Base-by-base conservation (phyloP, 768 basidiomycete genomes). In the Phlebiopsis flavidoalba region DNA sequence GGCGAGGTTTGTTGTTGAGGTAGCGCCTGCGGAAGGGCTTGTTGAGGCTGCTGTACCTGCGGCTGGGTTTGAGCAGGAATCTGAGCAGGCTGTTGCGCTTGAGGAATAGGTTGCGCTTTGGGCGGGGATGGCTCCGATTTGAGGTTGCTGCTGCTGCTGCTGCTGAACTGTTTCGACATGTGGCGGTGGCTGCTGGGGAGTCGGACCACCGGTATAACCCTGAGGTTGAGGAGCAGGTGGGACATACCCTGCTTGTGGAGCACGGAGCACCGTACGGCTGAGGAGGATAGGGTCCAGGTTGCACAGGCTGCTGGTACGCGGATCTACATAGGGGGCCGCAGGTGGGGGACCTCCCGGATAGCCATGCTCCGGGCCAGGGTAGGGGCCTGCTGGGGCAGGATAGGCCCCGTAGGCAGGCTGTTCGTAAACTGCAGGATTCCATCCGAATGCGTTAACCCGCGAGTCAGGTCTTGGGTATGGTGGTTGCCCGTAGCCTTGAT, bases 381-480 rank as follows among this genome's bases (percentile, higher is more conserved):
- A 72, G 5, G 69, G 63, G 0, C 66, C 67, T 8, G 71, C 58
- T 6, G 74, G 70, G 15, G 71, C 67, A 8, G 73, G 76, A 60
- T 74, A 79, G n/a, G 70, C 65, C 45, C 71, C 72, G 64, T 81
- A 80, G 7, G 71, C 75, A 5, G 72, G 68, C 53, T 80, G 82
- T 4, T 80, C 80, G 63, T 81, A 83, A 7, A 72, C 66, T 5
- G 66, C 48, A 1, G 79, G 76, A 65, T 81, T 79, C 83, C 83
- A 86, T 5, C 79, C 82, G 63, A 81, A 88, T 0, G 71, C 63
- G 59, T 81, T 80, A 33, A 78, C 72, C 58, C 75, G 72, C 12
- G 74, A 69, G 33, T 74, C 77, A 15, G 73, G 68, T 8, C 66
- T 72, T 19, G 67, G 66, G 57, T 72, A 68, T 59, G 74, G 53